Evolutionary conservation across 2,329 filamentous ascomycete genomes (phyloP).

Genomic region (Fulvia fulva): DNA sequence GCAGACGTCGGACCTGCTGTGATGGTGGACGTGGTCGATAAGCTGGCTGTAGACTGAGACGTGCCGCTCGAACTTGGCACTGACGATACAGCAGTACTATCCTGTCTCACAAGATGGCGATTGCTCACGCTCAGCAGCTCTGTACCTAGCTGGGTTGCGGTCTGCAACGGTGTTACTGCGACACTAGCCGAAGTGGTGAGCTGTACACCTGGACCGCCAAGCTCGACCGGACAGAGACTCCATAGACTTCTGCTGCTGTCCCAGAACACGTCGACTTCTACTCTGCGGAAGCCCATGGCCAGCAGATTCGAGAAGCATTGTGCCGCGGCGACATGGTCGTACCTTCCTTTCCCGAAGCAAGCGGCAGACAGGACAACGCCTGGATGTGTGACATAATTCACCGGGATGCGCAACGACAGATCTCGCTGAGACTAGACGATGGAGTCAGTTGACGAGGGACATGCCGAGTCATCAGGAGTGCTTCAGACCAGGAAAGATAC

Average conservation of each 20-base stretch:
- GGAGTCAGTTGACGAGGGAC: slow-evolving; percentile 5
- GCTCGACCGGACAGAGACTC: slow-evolving; percentile 58
- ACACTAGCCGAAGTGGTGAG: slow-evolving; percentile 16
- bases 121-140: not conserved
- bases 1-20: slow-evolving; percentile 9
- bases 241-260: slow-evolving; percentile 52
- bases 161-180: slow-evolving; percentile 5
- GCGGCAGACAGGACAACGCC: slow-evolving; percentile 55
- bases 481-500: slow-evolving; percentile 28
- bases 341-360: slow-evolving; percentile 55
- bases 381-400: slow-evolving; percentile 59
- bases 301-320: slow-evolving; percentile 62
- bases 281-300: slow-evolving; percentile 54
- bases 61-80: slow-evolving; percentile 4
- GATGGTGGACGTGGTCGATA: slow-evolving; percentile 7
- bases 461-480: slow-evolving; percentile 1
- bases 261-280: slow-evolving; percentile 63
- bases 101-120: slow-evolving; percentile 1
- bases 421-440: slow-evolving; percentile 56
- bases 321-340: slow-evolving; percentile 48
- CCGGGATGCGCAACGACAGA: slow-evolving; percentile 52
- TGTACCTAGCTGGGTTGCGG: slow-evolving; percentile 7
- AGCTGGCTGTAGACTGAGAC: slow-evolving; percentile 2
- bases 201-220: slow-evolving; percentile 26
- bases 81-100: slow-evolving; percentile 3